Percentiles rank a stretch among this genome's conserved stretches.
phyloP scores from a whole-genome alignment of 345 rosid genomes.

The Excoecaria agallocha region DNA sequence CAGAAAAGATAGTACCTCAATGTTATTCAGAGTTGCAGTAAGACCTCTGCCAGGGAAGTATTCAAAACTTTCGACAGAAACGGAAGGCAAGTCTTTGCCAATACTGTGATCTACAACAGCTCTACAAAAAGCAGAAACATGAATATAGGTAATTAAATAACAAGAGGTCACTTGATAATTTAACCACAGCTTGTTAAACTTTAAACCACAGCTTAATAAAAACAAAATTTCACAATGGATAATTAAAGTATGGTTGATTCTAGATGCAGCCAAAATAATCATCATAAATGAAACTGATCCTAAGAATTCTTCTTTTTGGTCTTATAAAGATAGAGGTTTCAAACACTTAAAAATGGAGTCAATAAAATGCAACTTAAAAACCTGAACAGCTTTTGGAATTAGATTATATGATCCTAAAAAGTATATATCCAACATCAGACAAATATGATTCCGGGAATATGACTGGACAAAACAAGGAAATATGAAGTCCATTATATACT shows the following conservation, averaged over 20 bases:
- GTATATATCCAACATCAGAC: not conserved
- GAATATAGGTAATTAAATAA: conserved; percentile 11
- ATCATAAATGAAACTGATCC: not conserved
- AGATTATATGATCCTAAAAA: not conserved
- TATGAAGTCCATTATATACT: not conserved
- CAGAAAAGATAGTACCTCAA: conserved; percentile 45
- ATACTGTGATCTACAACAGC: conserved; percentile 94
- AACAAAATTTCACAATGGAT: not conserved
- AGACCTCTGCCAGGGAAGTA: conserved; percentile 97
- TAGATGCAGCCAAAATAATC: not conserved
- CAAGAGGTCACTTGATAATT: not conserved
- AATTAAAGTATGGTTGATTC: not conserved
- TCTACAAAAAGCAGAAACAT: conserved; percentile 44
- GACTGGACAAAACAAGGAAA: not conserved
- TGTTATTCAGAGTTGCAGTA: conserved; percentile 68
- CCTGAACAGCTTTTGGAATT: not conserved
- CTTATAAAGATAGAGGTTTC: not conserved
- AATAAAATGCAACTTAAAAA: not conserved
- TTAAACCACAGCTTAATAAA: not conserved
- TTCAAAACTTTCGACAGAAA: conserved; percentile 79
- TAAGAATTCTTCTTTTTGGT: not conserved
- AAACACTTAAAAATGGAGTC: not conserved
- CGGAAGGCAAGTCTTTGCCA: conserved; percentile 87
- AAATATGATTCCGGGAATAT: not conserved
- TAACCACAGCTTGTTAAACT: too few relatives aligned